phyloP scores from a whole-genome alignment of 2,329 filamentous ascomycete genomes.

The Penicillium occitanis region DNA sequence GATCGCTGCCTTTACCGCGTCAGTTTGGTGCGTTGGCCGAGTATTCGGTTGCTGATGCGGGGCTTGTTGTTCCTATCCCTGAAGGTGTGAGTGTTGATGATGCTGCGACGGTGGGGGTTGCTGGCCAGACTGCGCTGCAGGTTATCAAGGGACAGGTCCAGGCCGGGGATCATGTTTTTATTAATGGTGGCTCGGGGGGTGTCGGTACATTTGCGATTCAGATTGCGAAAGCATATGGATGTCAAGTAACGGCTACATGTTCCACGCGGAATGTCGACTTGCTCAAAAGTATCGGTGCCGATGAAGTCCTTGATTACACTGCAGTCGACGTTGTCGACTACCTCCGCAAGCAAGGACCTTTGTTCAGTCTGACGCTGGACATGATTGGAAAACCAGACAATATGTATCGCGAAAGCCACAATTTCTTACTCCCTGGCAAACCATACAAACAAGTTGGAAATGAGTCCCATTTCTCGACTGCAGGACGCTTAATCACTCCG shows the following conservation, averaged over 20 bases:
- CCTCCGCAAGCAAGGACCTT: constrained; percentile 49
- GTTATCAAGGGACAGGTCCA: constrained; percentile 49
- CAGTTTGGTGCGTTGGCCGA: constrained; percentile 48
- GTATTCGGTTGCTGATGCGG: constrained; percentile 40
- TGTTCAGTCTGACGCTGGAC: constrained; percentile 59
- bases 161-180: constrained; percentile 58
- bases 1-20: constrained; percentile 33
- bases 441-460: constrained; percentile 56
- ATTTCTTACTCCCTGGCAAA: constrained; percentile 52
- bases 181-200: constrained; percentile 66
- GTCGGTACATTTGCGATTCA: constrained; percentile 62
- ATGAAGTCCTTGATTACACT: constrained; percentile 64
- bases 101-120: constrained; percentile 48
- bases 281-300: constrained; percentile 60
- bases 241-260: constrained; percentile 60
- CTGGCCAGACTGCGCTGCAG: constrained; percentile 52
- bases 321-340: constrained; percentile 48
- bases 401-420: constrained; percentile 55
- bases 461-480: constrained; percentile 32
- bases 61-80: constrained; percentile 43
- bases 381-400: constrained; percentile 54
- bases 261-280: constrained; percentile 59
- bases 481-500: constrained; percentile 46
- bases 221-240: constrained; percentile 61
- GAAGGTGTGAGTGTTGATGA: constrained; percentile 44